A percentile compares a stretch with the other conserved stretches of the same genome.
Conservation (phyloP, 441 rosid species). For the Brassica hybrid region DNA sequence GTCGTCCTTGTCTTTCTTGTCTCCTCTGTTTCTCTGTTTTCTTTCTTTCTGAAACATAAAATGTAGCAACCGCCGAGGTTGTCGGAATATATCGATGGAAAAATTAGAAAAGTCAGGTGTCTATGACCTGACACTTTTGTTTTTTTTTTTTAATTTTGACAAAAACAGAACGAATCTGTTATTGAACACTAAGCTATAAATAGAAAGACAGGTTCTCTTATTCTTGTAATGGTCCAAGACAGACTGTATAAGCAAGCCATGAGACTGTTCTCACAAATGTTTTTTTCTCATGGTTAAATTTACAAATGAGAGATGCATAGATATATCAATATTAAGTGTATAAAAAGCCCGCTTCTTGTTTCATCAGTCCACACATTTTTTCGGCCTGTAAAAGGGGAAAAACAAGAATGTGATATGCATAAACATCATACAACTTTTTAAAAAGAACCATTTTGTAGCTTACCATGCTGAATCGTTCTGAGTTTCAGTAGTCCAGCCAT, state of each 20-base stretch:
- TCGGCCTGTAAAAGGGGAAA: constrained; percentile 28
- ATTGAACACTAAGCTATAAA: constrained; percentile 29
- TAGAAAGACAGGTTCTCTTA: constrained; percentile 32
- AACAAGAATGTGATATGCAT: constrained; percentile 1
- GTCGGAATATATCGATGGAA: constrained; percentile 22
- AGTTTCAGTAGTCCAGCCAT: constrained; percentile 45
- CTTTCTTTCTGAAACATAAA: constrained; percentile 13
- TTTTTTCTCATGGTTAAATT: constrained; percentile 29
- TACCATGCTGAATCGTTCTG: constrained; percentile 41
- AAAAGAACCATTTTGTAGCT: constrained; percentile 1
- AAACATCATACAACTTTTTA: background rate
- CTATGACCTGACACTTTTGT: constrained; percentile 9
- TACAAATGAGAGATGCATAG: constrained; percentile 19
- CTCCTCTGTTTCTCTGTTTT: constrained; percentile 11
- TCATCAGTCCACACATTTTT: constrained; percentile 41
- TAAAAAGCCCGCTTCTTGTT: constrained; percentile 5
- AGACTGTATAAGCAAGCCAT: constrained; percentile 30
- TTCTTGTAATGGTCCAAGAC: constrained; percentile 29
- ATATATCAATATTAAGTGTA: constrained; percentile 12
- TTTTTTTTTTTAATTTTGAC: constrained; percentile 10
- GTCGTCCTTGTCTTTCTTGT: constrained; percentile 11
- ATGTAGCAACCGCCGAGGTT: constrained; percentile 33
- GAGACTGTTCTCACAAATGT: constrained; percentile 30
- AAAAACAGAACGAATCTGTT: constrained; percentile 33
- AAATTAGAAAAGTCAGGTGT: constrained; percentile 23